Evolutionary conservation across 2,329 filamentous ascomycete genomes (phyloP), one percentile per base, ranked within the genome.

Genomic region (Fusarium agapanthi): DNA sequence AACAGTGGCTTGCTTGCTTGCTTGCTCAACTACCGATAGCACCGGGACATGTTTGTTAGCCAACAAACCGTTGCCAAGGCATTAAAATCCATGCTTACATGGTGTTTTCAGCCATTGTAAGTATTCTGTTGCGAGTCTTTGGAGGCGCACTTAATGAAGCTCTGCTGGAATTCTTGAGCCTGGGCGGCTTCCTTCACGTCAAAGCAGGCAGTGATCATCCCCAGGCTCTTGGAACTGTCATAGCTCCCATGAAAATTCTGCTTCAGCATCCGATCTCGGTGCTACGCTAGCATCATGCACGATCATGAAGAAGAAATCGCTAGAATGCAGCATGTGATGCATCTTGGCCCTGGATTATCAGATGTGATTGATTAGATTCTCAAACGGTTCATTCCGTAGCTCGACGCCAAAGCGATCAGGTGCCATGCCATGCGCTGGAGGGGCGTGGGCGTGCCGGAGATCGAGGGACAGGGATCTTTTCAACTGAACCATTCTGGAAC

Each of bases 361-460:
- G 72, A 75, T 75, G 72, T 73, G 72, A 75, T 75, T 75, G 72
- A 75, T 75, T 75, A 75, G 72, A 75, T 75, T 55, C 34, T 24
- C 38, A 66, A 67, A 71, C 65, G 65, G 70, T 71, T 58, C 63
- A 60, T 57, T 73, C 70, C 70, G 70, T 73, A 73, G 65, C 45
- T 69, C 51, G 12, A 57, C 50, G 66, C 66, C 65, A 69, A 72
- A 60, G 32, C 16, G 61, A 60, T 58, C 58, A 35, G 54, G 44
- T 37, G 26, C 38, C 28, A 26, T 30, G 28, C n/a, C 64, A 43
- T 28, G 32, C 32, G 34, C n/a, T 61, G 28, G 35, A 71, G 58
- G 53, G 68, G 61, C n/a, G 54, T 35, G 47, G 30, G 47, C 7
- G 63, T 41, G 65, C 26, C 10, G 15, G 28, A 38, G 40, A 28